Percentiles rank a stretch among this genome's conserved stretches.
These are phyloP conservation scores for Thuja plicata DNA, from an alignment of 83 land plant species.

Conservation along the genomic window DNA sequence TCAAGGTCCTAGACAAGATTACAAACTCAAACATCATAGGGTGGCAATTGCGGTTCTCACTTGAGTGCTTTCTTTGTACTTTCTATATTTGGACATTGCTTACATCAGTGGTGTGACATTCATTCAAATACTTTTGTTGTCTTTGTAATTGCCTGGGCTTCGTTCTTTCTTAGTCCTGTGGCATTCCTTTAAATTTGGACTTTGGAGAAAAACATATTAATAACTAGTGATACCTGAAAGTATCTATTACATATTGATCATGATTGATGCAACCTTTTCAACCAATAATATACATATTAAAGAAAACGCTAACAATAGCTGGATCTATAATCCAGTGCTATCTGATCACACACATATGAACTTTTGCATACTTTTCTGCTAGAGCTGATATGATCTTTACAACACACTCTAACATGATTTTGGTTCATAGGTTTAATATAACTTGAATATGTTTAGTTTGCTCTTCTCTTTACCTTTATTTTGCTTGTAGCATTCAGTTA, in stretches of 20 bases:
- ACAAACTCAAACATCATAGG: not conserved
- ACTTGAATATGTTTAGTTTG: not conserved
- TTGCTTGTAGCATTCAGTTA: not conserved
- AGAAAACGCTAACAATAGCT: not conserved
- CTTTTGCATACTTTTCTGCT: not conserved
- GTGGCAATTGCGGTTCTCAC: not conserved
- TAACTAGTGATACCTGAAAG: not conserved
- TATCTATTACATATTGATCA: not conserved
- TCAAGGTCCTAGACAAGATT: no score
- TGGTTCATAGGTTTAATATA: not conserved
- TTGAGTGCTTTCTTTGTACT: not conserved
- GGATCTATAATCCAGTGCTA: not conserved
- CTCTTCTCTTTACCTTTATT: not conserved
- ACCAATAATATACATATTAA: not conserved
- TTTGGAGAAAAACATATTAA: not conserved
- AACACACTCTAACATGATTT: not conserved
- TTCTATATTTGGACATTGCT: not conserved
- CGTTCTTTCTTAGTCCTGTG: not conserved
- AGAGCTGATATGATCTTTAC: not conserved
- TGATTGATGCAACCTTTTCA: not conserved
- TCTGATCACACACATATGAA: not conserved
- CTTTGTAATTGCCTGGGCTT: not conserved
- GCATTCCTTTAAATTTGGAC: not conserved
- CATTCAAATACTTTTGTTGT: not conserved
- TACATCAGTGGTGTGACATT: not conserved